phyloP scores from a whole-genome alignment of 2,329 filamentous ascomycete genomes.

The Diaporthe australafricana region DNA sequence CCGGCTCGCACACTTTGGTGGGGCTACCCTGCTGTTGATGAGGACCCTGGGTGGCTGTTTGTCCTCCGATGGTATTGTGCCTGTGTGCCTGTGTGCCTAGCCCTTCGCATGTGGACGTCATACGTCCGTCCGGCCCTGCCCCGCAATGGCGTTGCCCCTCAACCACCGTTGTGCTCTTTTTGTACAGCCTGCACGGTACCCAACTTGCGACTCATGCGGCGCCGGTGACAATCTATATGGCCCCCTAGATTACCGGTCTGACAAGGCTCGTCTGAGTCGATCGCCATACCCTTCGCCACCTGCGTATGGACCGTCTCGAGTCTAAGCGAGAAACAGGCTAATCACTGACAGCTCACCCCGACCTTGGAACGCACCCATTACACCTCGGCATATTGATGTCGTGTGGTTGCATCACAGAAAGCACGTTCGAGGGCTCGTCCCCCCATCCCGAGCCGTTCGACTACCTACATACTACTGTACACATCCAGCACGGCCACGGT shows the following conservation, averaged over 20 bases:
- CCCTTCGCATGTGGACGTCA: constrained; percentile 6
- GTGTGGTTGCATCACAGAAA: constrained; percentile 24
- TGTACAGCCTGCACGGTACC: not conserved
- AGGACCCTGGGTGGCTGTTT: not conserved
- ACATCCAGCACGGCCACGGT: not conserved
- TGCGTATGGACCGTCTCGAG: constrained; percentile 5
- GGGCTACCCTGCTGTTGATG: not conserved
- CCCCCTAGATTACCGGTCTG: not conserved
- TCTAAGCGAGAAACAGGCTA: not conserved
- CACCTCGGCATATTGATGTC: constrained; percentile 19
- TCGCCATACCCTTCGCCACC: not conserved
- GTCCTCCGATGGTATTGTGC: not conserved
- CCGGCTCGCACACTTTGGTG: constrained; percentile 10
- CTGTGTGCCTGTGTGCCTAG: not conserved
- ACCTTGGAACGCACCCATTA: not conserved
- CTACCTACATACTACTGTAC: not conserved
- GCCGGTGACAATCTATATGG: not conserved
- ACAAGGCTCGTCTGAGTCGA: not conserved
- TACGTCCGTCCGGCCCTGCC: not conserved
- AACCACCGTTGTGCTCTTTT: not conserved
- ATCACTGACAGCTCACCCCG: not conserved
- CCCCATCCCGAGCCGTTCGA: not conserved
- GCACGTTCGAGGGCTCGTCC: constrained; percentile 13
- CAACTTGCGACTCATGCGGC: constrained; percentile 3
- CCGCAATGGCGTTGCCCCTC: not conserved